Base-by-base conservation (phyloP, 2,329 filamentous ascomycete species). In the Zasmidium citrigriseum region DNA sequence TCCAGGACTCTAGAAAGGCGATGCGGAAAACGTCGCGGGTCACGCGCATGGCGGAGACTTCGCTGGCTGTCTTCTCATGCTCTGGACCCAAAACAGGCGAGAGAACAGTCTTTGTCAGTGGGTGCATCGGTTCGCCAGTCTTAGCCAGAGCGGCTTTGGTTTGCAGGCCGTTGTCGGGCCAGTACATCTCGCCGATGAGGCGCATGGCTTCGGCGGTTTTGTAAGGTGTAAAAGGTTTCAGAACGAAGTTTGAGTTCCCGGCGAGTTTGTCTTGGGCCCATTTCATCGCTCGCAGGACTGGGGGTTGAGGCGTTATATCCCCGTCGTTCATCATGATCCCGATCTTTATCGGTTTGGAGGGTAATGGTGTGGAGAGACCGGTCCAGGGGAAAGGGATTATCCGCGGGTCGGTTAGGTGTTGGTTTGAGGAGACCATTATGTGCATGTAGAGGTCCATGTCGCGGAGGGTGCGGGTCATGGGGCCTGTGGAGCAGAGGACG, bases 381-480 rank as follows among this genome's bases (percentile, higher is more conserved):
- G 58, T 58, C 58, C 61, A 65, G 21, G 63, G 60, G 20, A 63
- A 46, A 0, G 63, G 63, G 11, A 65, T 47, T 18, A 61, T 50
- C 20, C 56, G 50, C 14, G 63, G 60, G 34, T 65, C 63, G 48
- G 56, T 27, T 4, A 65, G 47, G 23, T 65, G 47, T 52, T 56
- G 63, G 7, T 63, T 55, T 2, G 48, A 41, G 11, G 44, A 46
- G 2, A 57, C 29, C 4, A 61, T 34, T 2, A 58, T 34, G 18
- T 55, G 27, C 55, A 61, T 60, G 45, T 59, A 63, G 38, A 61
- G 52, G 12, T 65, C 56, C 24, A 59, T 47, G 27, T 63, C 63
- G 21, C 60, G 51, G 12, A 63, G 57, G 21, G 51, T 51, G n/a
- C 57, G 56, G 12, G 49, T 46, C 58, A 65, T 59, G 2, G 63